These are phyloP conservation scores for Apiotrichum laibachii DNA, from an alignment of 1,284 basidiomycete genomes.

Conservation along the genomic window DNA sequence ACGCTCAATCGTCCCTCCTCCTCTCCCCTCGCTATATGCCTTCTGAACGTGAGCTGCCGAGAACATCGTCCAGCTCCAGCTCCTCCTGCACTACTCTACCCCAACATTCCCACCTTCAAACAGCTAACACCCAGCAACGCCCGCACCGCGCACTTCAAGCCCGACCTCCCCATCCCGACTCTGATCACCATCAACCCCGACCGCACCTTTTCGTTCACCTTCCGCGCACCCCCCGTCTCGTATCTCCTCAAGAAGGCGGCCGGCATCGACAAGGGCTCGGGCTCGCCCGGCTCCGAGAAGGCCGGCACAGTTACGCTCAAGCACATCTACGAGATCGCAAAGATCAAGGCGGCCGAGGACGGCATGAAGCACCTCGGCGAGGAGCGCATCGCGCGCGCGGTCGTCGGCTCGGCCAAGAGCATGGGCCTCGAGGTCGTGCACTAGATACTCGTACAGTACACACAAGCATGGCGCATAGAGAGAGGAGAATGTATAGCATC, in stretches of 20 bases:
- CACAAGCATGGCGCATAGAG: constrained; percentile 6
- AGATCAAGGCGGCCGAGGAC: constrained; percentile 89
- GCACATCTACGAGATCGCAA: constrained; percentile 98
- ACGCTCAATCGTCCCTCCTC: too few relatives aligned
- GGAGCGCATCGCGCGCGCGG: constrained; percentile 80
- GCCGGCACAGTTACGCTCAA: constrained; percentile 86
- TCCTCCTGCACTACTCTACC: too few relatives aligned
- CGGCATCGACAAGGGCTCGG: constrained; percentile 85
- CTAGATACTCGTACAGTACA: constrained; percentile 43
- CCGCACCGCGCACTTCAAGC: constrained; percentile 79
- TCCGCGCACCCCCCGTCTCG: constrained; percentile 85
- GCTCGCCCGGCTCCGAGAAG: constrained; percentile 40
- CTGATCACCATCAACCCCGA: constrained; percentile 91
- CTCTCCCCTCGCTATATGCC: too few relatives aligned
- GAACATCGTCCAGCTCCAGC: too few relatives aligned
- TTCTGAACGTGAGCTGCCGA: too few relatives aligned
- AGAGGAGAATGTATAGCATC: neutral
- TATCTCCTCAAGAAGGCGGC: constrained; percentile 91
- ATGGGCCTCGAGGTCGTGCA: constrained; percentile 84
- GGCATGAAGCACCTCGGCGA: constrained; percentile 78
- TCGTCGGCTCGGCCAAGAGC: constrained; percentile 79
- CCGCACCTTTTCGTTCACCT: constrained; percentile 88
- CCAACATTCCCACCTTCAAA: too few relatives aligned
- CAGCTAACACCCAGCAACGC: constrained; percentile 61
- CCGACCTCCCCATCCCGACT: constrained; percentile 84